phyloP scores from a whole-genome alignment of 2,329 filamentous ascomycete genomes.

The Penicillium sp. region DNA sequence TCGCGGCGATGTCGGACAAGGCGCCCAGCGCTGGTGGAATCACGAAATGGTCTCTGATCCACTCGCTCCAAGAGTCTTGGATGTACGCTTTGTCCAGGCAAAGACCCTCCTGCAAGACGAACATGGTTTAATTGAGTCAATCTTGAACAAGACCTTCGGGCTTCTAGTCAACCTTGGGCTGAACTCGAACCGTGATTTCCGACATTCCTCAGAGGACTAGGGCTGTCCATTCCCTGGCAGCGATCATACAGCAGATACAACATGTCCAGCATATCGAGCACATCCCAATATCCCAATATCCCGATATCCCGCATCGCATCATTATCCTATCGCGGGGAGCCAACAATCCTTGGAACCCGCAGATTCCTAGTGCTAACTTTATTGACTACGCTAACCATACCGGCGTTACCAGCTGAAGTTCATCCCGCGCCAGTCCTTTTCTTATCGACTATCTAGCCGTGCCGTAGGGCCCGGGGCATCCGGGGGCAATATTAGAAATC shows the following conservation, averaged over 20 bases:
- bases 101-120: slow-evolving; percentile 7
- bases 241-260: background rate
- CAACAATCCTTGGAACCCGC: background rate
- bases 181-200: slow-evolving; percentile 2
- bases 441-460: background rate
- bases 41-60: background rate
- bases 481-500: background rate
- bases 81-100: background rate
- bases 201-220: background rate
- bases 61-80: background rate
- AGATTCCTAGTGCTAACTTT: background rate
- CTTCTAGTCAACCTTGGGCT: background rate
- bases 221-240: background rate
- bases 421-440: background rate
- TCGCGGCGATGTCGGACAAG: slow-evolving; percentile 22
- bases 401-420: slow-evolving; percentile 6
- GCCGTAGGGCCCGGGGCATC: background rate
- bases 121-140: slow-evolving; percentile 13
- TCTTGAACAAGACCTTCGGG: slow-evolving; percentile 3
- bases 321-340: background rate
- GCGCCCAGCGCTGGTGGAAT: slow-evolving; percentile 18
- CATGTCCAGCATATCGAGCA: background rate
- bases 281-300: background rate
- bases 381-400: background rate
- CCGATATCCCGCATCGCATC: background rate